These are phyloP conservation scores for Crucibulum laeve DNA, from an alignment of 768 basidiomycete genomes.

Conservation along the genomic window DNA sequence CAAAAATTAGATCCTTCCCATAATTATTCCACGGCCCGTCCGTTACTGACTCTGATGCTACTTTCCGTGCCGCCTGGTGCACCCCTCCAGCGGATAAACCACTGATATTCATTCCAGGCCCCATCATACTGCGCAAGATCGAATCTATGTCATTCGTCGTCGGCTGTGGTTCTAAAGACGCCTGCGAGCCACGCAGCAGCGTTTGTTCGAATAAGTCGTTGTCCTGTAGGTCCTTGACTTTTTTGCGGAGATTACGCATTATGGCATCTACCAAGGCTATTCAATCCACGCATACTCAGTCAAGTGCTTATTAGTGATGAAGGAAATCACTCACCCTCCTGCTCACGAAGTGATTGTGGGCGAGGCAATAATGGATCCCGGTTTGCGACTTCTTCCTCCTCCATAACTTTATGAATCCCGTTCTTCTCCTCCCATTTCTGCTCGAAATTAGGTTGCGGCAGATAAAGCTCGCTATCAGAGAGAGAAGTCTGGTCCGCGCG, in stretches of 20 bases:
- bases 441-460: slow-evolving; percentile 35
- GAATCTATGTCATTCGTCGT: slow-evolving; percentile 42
- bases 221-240: slow-evolving; percentile 38
- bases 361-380: slow-evolving; percentile 28
- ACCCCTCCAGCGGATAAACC: neutral
- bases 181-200: slow-evolving; percentile 40
- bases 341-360: neutral
- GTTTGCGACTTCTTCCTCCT: slow-evolving; percentile 37
- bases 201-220: slow-evolving; percentile 46
- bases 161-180: slow-evolving; percentile 36
- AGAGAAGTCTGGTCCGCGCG: slow-evolving; percentile 40
- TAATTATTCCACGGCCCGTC: slow-evolving; percentile 33
- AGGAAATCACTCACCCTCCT: slow-evolving; percentile 25
- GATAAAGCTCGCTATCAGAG: slow-evolving; percentile 37
- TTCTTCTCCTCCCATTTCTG: slow-evolving; percentile 36
- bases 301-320: neutral
- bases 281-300: neutral
- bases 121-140: slow-evolving; percentile 54
- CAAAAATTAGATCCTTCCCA: slow-evolving; percentile 15
- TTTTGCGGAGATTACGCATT: slow-evolving; percentile 27
- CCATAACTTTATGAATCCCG: slow-evolving; percentile 27
- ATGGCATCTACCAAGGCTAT: slow-evolving; percentile 25
- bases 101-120: slow-evolving; percentile 15
- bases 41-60: slow-evolving; percentile 14
- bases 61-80: neutral